These are phyloP conservation scores for Bondarzewia mesenterica DNA, from an alignment of 1,284 basidiomycete genomes.

Conservation along the genomic window DNA sequence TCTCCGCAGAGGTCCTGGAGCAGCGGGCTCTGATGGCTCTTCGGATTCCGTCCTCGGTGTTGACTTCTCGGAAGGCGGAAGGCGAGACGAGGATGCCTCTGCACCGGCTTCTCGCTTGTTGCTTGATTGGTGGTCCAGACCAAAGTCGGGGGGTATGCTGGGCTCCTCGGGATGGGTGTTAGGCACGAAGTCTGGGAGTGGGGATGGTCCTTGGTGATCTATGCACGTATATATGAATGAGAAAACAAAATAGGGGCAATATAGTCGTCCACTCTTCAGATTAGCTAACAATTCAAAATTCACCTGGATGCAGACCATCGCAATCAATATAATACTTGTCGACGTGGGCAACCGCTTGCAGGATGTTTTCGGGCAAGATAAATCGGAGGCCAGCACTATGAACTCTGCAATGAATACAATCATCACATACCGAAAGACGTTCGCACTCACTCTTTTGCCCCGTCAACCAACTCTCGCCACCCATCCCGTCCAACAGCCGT, in stretches of 20 bases:
- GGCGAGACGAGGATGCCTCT: neutral
- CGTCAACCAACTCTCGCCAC: slow-evolving; percentile 44
- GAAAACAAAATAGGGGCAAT: no score
- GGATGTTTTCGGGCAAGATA: slow-evolving; percentile 19
- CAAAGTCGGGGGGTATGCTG: slow-evolving; percentile 14
- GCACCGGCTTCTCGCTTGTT: no score
- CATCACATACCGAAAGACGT: neutral
- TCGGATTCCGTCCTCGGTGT: neutral
- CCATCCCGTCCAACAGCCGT: slow-evolving; percentile 39
- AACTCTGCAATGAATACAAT: neutral
- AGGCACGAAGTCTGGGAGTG: slow-evolving; percentile 23
- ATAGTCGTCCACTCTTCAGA: no score
- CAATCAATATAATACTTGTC: slow-evolving; percentile 22
- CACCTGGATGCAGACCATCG: slow-evolving; percentile 6
- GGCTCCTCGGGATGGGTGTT: slow-evolving; percentile 26
- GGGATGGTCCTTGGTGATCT: neutral
- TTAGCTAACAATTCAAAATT: no score
- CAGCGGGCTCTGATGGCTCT: neutral
- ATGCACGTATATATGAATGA: neutral
- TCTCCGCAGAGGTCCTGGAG: neutral
- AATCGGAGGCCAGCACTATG: slow-evolving; percentile 23
- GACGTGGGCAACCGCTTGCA: slow-evolving; percentile 23
- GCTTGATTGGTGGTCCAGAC: neutral
- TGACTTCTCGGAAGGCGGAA: neutral
- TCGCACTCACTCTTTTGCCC: slow-evolving; percentile 39